Evolutionary conservation across 1,284 basidiomycete genomes (phyloP), one percentile per base, ranked within the genome.

Genomic region (Melampsora allii-populina): DNA sequence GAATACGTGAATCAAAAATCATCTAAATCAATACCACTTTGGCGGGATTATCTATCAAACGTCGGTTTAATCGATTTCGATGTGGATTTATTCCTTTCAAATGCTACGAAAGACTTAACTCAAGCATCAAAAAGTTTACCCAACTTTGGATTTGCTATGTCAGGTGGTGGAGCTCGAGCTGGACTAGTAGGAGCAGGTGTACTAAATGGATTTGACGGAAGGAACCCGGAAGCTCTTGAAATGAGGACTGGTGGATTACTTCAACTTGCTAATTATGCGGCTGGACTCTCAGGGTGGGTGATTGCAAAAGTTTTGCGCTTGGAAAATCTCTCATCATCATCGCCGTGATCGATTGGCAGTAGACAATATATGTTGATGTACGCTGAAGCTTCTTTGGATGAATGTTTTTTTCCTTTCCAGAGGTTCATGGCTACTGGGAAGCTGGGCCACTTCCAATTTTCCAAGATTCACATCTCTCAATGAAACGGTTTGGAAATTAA

Each of bases 401-500:
- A 10, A 10, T 14, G 14, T 50, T 50, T 50, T 31, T 36, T 64
- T 36, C 12, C 39, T 72, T 56, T 24, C 42, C 19, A 74, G 72
- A 17, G 53, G 63, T 53, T 66, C 72, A n/a, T 74, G 72, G 72
- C 21, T 74, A n/a, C 45, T 74, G 5, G 72, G 65, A 24, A 66
- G 64, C 42, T 74, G 72, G 72, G 72, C 72, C 19, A 74, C 72
- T 27, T 65, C 72, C 10, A 74, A 74, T 56, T 74, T 74, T 29
- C 64, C 64, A 24, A 66, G 64, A 19, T 67, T 74, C 58, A 74
- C 72, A 39, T 66, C 64, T 21, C 46, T 74, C 21, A 74, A 74
- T 45, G 39, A 74, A 56, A 74, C 72, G 2, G 58, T 67, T 33
- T 74, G 72, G 72, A 66, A 67, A 63, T 61, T 74, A 27, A 74